A percentile compares a stretch with the other conserved stretches of the same genome.
Evolutionary conservation across 306 rosid genomes (phyloP).

Genomic region (Oxytropis ochrocephala): DNA sequence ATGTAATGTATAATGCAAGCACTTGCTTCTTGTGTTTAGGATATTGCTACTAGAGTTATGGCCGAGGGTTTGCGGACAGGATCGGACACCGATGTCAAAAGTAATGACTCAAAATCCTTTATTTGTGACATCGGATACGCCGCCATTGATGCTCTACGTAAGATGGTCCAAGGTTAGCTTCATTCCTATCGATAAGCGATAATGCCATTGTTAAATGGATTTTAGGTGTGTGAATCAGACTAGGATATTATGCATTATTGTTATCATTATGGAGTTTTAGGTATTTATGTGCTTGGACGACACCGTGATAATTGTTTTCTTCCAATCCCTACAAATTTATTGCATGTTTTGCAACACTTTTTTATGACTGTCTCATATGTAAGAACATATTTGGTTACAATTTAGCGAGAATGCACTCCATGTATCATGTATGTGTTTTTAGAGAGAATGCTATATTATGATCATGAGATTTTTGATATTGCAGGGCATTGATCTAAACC

Average conservation of each 20-base stretch:
- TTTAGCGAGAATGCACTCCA: background rate
- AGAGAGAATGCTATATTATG: background rate
- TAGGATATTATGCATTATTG: background rate
- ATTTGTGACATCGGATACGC: conserved; percentile 71
- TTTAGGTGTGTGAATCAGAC: background rate
- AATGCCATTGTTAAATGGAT: background rate
- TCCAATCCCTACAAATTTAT: background rate
- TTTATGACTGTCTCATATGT: background rate
- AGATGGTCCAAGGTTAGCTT: conserved; percentile 81
- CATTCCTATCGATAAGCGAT: background rate
- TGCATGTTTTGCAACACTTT: background rate
- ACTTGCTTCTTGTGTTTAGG: conserved; percentile 42
- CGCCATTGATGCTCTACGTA: conserved; percentile 90
- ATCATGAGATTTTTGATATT: background rate
- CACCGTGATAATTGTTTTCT: background rate
- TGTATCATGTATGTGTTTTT: background rate
- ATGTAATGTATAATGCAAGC: conserved; percentile 13
- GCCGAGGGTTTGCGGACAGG: conserved; percentile 89
- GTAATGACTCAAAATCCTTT: conserved; percentile 83
- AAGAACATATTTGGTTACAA: background rate
- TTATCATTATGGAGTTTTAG: background rate
- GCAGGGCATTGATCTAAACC: background rate
- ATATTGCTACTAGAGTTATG: conserved; percentile 74
- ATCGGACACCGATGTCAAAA: conserved; percentile 74
- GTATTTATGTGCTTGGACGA: background rate